Base-by-base conservation (phyloP, 306 rosid genomes). In the Herpetospermum pedunculosum region DNA sequence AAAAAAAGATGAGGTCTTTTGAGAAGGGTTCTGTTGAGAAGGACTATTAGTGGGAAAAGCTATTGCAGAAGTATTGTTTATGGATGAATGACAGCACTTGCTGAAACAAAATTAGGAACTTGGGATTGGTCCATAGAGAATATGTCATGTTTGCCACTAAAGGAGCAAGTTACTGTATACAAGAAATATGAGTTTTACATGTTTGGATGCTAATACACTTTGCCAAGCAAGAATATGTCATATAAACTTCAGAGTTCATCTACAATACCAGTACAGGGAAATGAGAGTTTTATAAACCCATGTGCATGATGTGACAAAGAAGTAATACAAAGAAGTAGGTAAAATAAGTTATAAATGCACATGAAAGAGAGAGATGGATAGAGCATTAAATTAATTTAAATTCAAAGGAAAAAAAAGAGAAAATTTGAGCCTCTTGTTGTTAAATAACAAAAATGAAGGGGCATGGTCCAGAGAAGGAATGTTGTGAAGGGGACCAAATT, bases 221-320 rank as follows among this genome's bases (percentile, higher is more conserved):
- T 30, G n/a, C 53, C 73, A 68, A 67, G 19, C 63, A 49, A 48
- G 76, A 5, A 14, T 5, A 72, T 49, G 44, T 72, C 62, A 37
- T 29, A 44, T 26, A 50, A 50, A 55, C 34, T 53, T 52, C 50
- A 53, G 54, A 52, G 48, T 54, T 73, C 68, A 73, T 73, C 38
- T 73, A n/a, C 2, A 73, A 49, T 34, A 37, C 52, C 8, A 35
- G 37, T 15, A 57, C 25, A 21, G 47, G n/a, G 34, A 41, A 41
- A 41, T 43, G 75, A 67, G 43, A 47, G 37, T 12, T 34, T 34
- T 52, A 34, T 46, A 46, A 63, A 25, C 30, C 53, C 79, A 58
- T 53, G 72, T 78, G 75, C 80, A 49, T 43, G 72, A 50, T 62
- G 77, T 70, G 82, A 78, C 34, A 52, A 75, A 75, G 41, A 77